Conservation (phyloP, 805 yeast genomes). For the Wickerhamomyces tratensis region DNA sequence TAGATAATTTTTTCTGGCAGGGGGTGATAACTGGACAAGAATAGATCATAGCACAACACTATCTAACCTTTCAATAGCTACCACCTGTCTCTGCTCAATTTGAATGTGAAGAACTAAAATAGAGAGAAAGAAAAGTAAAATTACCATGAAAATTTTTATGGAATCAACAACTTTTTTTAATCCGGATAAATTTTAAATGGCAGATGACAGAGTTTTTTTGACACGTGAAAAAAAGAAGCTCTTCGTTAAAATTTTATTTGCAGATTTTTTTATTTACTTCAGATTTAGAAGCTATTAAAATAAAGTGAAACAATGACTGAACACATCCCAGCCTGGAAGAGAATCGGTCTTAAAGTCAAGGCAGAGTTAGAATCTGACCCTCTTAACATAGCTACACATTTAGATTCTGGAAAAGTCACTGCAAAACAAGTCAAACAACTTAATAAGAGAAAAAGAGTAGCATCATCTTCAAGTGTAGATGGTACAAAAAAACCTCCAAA, state of each 20-base stretch:
- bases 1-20: conserved; percentile 3
- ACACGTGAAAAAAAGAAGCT: no score
- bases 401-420: conserved; percentile 32
- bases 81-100: background rate
- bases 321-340: conserved; percentile 75
- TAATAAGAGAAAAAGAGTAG: conserved; percentile 15
- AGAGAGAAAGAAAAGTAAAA: no score
- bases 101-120: background rate
- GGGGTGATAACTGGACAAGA: background rate
- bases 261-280: no score
- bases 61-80: background rate
- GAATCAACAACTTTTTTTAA: no score
- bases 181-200: no score
- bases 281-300: no score
- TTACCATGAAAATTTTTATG: no score
- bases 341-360: conserved; percentile 58
- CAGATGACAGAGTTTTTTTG: no score
- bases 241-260: no score
- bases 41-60: background rate
- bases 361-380: conserved; percentile 36
- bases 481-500: conserved; percentile 51
- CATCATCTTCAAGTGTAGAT: conserved; percentile 1
- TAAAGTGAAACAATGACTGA: conserved; percentile 8
- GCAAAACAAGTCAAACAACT: conserved; percentile 33
- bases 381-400: conserved; percentile 31